A percentile compares a stretch with the other conserved stretches of the same genome.
These are phyloP conservation scores for Podospora comata DNA, from an alignment of 495 filamentous ascomycete genomes.

Conservation along the genomic window DNA sequence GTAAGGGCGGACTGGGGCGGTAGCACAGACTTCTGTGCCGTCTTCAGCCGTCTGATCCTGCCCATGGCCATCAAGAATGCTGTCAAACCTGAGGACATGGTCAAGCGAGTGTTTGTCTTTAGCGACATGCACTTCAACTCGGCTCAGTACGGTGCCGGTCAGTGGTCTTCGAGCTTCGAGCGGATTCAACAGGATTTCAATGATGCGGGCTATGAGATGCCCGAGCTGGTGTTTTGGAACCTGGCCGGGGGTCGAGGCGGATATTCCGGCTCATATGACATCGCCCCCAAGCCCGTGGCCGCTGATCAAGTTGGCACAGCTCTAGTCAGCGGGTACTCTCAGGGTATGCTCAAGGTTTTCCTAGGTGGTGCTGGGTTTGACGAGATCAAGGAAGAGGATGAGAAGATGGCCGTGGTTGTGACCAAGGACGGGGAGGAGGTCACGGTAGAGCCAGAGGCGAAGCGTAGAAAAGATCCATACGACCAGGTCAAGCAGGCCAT, in stretches of 20 bases:
- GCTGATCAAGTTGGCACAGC: background rate
- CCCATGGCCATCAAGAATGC: background rate
- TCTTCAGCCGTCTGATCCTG: background rate
- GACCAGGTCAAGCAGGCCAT: slow-evolving; percentile 2
- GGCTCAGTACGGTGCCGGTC: background rate
- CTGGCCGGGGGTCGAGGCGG: background rate
- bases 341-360: background rate
- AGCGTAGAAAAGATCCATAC: background rate
- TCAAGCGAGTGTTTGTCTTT: slow-evolving; percentile 1
- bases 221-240: slow-evolving; percentile 1
- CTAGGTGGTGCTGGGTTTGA: background rate
- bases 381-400: background rate
- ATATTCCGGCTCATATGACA: background rate
- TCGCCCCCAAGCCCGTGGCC: background rate
- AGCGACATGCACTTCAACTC: background rate
- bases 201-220: background rate
- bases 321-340: background rate
- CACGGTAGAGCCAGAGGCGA: background rate
- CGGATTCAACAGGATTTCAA: background rate
- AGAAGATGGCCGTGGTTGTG: background rate
- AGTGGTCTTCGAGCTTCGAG: background rate
- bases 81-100: background rate
- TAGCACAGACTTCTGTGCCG: slow-evolving; percentile 24
- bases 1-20: slow-evolving; percentile 25
- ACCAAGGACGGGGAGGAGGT: background rate